phyloP scores from a whole-genome alignment of 208 protist species.

The Trypanosoma melophagium region DNA sequence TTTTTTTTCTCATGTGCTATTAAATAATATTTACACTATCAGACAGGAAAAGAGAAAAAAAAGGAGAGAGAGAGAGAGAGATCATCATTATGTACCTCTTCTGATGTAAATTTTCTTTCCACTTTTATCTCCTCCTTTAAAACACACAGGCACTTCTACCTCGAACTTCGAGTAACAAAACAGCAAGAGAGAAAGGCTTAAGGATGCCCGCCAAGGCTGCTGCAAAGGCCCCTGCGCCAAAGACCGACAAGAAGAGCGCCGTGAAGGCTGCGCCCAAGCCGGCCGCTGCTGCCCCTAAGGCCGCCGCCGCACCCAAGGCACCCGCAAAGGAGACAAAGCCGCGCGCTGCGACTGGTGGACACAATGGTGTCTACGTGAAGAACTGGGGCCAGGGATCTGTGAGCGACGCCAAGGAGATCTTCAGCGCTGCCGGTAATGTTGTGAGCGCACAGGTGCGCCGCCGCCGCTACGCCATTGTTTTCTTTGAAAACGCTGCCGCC shows the following conservation, averaged over 20 bases:
- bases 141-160: conserved; percentile 24
- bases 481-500: conserved; percentile 78
- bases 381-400: conserved; percentile 80
- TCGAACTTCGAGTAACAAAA: conserved; percentile 87
- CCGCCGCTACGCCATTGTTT: conserved; percentile 78
- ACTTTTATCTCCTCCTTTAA: too few relatives aligned
- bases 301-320: conserved; percentile 24
- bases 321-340: conserved; percentile 26
- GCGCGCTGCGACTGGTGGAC: conserved; percentile 35
- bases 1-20: too few relatives aligned
- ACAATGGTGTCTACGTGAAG: conserved; percentile 86
- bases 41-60: too few relatives aligned
- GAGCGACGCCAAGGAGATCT: conserved; percentile 52
- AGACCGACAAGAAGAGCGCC: conserved; percentile 45
- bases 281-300: conserved; percentile 35
- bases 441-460: conserved; percentile 62
- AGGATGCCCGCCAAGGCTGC: conserved; percentile 57
- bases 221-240: conserved; percentile 38
- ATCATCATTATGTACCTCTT: too few relatives aligned
- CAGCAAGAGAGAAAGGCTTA: conserved; percentile 35
- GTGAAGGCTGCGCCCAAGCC: conserved; percentile 47
- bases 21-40: too few relatives aligned
- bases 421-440: conserved; percentile 62
- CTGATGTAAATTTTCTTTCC: too few relatives aligned
- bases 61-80: too few relatives aligned